phyloP scores from a whole-genome alignment of 768 basidiomycete genomes.

The Rhizopogon rudus region DNA sequence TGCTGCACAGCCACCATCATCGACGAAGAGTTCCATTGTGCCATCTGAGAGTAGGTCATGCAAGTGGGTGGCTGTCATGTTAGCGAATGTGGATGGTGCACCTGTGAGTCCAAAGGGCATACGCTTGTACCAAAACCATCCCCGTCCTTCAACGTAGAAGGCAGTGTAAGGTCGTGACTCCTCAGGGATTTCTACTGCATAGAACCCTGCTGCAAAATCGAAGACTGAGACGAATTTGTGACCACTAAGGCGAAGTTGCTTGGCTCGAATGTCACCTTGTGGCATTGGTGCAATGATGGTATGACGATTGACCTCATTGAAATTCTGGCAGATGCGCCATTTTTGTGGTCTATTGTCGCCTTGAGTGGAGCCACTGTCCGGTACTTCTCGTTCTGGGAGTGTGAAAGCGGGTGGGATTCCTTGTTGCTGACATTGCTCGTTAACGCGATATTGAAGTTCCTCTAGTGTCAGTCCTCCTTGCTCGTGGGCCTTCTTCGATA shows the following conservation, averaged over 20 bases:
- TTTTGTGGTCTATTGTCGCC: constrained; percentile 7
- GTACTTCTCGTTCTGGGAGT: not conserved
- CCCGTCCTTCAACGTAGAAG: constrained; percentile 34
- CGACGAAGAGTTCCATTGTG: constrained; percentile 32
- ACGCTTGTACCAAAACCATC: constrained; percentile 27
- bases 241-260: constrained; percentile 32
- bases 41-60: constrained; percentile 20
- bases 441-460: constrained; percentile 29
- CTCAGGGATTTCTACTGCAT: constrained; percentile 12
- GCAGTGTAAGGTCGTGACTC: constrained; percentile 19
- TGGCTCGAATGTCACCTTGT: constrained; percentile 34
- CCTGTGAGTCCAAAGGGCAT: constrained; percentile 41
- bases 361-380: no score
- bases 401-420: not conserved
- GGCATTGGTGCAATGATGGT: constrained; percentile 25
- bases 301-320: constrained; percentile 28
- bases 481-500: constrained; percentile 34
- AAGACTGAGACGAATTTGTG: constrained; percentile 31
- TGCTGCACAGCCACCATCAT: constrained; percentile 30
- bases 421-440: constrained; percentile 5
- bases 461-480: constrained; percentile 23
- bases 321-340: constrained; percentile 37
- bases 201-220: constrained; percentile 37
- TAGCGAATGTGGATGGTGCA: constrained; percentile 30
- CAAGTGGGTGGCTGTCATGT: constrained; percentile 21